Conservation (phyloP, 2,329 filamentous ascomycete species). For the Fusarium piperis region DNA sequence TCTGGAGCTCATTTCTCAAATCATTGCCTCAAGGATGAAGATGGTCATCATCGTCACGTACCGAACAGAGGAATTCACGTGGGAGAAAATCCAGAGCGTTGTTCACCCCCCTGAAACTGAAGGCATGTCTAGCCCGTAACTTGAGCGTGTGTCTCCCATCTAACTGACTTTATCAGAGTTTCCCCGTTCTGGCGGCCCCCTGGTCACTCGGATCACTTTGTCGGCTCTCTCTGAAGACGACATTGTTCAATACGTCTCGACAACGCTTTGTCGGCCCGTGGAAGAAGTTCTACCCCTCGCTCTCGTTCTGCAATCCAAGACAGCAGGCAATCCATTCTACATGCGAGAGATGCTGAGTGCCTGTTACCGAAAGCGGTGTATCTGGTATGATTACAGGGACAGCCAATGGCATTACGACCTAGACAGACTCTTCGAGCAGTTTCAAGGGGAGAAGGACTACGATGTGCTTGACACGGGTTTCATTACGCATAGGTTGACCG, state of each 20-base stretch:
- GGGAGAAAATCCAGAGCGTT: conserved; percentile 64
- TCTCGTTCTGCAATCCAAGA: conserved; percentile 88
- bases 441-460: conserved; percentile 80
- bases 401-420: conserved; percentile 87
- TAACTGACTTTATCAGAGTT: conserved; percentile 50
- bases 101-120: conserved; percentile 65
- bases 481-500: conserved; percentile 78
- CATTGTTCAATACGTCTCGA: conserved; percentile 82
- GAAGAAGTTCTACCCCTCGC: conserved; percentile 81
- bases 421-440: conserved; percentile 86
- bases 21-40: conserved; percentile 80
- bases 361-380: conserved; percentile 85
- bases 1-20: conserved; percentile 82
- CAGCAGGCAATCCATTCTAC: conserved; percentile 88
- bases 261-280: conserved; percentile 78
- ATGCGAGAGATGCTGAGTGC: conserved; percentile 90
- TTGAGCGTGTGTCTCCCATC: neutral
- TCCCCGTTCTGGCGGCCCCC: conserved; percentile 59
- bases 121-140: conserved; percentile 46
- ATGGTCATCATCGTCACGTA: conserved; percentile 85
- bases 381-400: conserved; percentile 89
- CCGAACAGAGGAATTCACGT: conserved; percentile 71
- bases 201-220: conserved; percentile 76
- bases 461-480: conserved; percentile 85
- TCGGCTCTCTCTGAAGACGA: conserved; percentile 80